These are phyloP conservation scores for Fusarium nodosum DNA, from an alignment of 2,329 filamentous ascomycete genomes.

Conservation along the genomic window DNA sequence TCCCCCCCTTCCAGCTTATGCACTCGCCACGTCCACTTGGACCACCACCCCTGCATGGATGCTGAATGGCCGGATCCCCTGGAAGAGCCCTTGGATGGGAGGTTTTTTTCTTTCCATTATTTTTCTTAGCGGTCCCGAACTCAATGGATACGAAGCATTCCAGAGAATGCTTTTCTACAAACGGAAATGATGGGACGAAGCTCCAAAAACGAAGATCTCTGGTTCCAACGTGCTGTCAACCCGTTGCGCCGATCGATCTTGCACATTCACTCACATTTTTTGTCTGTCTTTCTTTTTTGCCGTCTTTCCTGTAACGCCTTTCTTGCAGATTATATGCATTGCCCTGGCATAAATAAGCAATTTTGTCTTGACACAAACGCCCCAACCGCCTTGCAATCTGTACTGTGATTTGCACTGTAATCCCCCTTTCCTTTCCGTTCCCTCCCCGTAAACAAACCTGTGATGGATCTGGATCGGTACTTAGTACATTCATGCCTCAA, in stretches of 20 bases:
- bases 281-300: background rate
- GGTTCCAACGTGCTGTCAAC: conserved; percentile 13
- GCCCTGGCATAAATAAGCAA: conserved; percentile 28
- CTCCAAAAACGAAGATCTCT: conserved; percentile 11
- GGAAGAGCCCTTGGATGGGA: conserved; percentile 1
- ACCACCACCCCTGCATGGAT: conserved; percentile 38
- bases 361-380: conserved; percentile 29
- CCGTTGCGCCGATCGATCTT: conserved; percentile 34
- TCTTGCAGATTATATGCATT: conserved; percentile 12
- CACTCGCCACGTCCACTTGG: conserved; percentile 32
- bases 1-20: conserved; percentile 13
- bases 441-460: conserved; percentile 1
- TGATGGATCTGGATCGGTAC: conserved; percentile 9
- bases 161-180: conserved; percentile 25
- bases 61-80: conserved; percentile 9
- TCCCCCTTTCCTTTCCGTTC: background rate
- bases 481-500: conserved; percentile 17
- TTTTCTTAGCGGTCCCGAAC: conserved; percentile 12
- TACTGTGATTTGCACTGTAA: background rate
- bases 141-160: conserved; percentile 37
- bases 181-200: conserved; percentile 38
- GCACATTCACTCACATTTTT: conserved; percentile 1
- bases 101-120: background rate
- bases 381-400: conserved; percentile 18
- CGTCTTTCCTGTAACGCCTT: background rate